Conservation (phyloP, 2,329 filamentous ascomycete genomes). For the Taxawa tesnikishii region DNA sequence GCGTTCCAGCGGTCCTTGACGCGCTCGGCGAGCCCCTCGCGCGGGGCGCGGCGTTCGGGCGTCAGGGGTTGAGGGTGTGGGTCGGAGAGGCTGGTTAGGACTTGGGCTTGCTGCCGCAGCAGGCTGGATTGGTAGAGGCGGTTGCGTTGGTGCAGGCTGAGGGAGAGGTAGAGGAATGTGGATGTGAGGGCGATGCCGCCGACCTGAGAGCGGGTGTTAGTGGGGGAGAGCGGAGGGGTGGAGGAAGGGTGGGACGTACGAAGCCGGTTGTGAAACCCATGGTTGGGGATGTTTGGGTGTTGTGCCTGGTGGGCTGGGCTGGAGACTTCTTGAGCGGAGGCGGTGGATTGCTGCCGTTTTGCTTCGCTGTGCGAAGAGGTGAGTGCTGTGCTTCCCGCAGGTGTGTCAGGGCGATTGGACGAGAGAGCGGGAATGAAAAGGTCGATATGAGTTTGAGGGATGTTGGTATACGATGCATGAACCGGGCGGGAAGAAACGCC, state of each 20-base stretch:
- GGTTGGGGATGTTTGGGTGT: constrained; percentile 1
- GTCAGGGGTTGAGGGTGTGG: constrained; percentile 27
- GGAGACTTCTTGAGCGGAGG: too few relatives aligned
- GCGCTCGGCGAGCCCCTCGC: constrained; percentile 30
- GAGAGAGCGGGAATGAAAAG: too few relatives aligned
- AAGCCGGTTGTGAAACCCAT: constrained; percentile 43
- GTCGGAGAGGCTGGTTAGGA: constrained; percentile 31
- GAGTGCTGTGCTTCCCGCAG: too few relatives aligned
- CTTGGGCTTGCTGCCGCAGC: constrained; percentile 31
- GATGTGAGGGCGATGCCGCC: constrained; percentile 39
- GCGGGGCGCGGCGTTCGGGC: constrained; percentile 24
- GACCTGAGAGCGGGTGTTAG: constrained; percentile 21
- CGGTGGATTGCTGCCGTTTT: too few relatives aligned
- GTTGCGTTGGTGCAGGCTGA: constrained; percentile 32
- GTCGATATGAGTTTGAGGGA: too few relatives aligned
- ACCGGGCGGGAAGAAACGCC: too few relatives aligned
- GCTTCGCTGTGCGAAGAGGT: too few relatives aligned
- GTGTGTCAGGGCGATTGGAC: too few relatives aligned
- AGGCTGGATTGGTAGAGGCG: constrained; percentile 31
- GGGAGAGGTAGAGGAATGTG: constrained; percentile 26
- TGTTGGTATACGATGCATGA: too few relatives aligned
- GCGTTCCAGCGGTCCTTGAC: constrained; percentile 39
- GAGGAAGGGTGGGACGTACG: constrained; percentile 20
- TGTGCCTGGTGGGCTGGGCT: too few relatives aligned
- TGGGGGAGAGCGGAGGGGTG: neutral